A percentile compares a stretch with the other conserved stretches of the same genome.
Evolutionary conservation across 2,329 filamentous ascomycete genomes (phyloP).

Genomic region (Corynespora cassiicola): DNA sequence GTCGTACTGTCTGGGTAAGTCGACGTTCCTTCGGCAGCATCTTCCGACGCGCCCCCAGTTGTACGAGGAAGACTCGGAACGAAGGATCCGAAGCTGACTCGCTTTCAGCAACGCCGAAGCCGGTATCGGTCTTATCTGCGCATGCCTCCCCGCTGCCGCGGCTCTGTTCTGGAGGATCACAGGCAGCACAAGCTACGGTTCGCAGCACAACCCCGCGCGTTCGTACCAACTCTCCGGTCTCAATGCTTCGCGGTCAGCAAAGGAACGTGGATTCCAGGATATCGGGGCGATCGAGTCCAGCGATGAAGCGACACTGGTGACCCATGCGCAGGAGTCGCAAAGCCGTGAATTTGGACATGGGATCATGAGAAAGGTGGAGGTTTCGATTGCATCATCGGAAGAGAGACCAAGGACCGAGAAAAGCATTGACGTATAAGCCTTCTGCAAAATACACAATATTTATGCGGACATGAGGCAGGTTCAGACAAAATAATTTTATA

Average conservation of each 20-base stretch:
- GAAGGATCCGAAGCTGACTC: conserved; percentile 2
- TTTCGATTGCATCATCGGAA: too few relatives aligned
- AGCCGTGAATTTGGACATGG: too few relatives aligned
- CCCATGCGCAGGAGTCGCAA: conserved; percentile 3
- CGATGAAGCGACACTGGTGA: conserved; percentile 15
- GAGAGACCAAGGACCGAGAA: too few relatives aligned
- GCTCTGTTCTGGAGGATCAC: conserved; percentile 15
- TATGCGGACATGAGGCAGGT: too few relatives aligned
- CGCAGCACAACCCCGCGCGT: conserved; percentile 3
- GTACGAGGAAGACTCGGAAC: too few relatives aligned
- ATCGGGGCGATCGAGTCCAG: conserved; percentile 9
- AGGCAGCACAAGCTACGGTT: conserved; percentile 12
- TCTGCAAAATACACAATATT: too few relatives aligned
- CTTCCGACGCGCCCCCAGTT: not conserved
- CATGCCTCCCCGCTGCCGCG: conserved; percentile 16
- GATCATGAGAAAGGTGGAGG: conserved; percentile 11
- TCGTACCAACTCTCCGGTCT: conserved; percentile 8
- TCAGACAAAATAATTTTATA: too few relatives aligned
- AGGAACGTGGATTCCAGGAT: not conserved
- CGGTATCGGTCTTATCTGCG: conserved; percentile 18
- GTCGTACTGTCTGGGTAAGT: conserved; percentile 15
- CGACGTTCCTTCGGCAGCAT: not conserved
- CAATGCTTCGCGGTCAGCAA: conserved; percentile 6
- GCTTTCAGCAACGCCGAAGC: conserved; percentile 17
- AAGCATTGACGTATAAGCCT: too few relatives aligned